Conservation (phyloP, 108 stramenopile genomes). For the Mayamaea pseudoterrestris region DNA sequence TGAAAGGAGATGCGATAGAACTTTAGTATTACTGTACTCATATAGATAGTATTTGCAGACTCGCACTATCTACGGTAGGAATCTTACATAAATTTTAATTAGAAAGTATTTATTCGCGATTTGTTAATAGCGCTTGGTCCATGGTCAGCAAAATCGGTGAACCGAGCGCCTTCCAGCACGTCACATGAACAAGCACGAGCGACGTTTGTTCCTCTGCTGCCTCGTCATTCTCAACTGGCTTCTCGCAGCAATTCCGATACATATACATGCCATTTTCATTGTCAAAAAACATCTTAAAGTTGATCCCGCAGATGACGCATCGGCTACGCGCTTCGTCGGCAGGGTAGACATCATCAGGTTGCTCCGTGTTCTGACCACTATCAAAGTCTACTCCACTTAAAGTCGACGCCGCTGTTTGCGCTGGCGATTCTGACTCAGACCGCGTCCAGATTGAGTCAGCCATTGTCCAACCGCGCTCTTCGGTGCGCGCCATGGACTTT, state of each 20-base stretch:
- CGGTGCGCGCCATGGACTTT: conserved; percentile 59
- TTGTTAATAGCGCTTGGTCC: conserved; percentile 67
- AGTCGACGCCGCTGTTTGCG: conserved; percentile 2
- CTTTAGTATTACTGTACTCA: too few relatives aligned
- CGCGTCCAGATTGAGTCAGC: conserved; percentile 32
- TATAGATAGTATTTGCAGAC: background rate
- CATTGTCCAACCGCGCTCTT: conserved; percentile 78
- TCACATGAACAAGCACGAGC: conserved; percentile 54
- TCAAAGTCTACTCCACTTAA: conserved; percentile 13
- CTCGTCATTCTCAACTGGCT: conserved; percentile 55
- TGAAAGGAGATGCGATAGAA: too few relatives aligned
- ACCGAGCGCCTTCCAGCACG: conserved; percentile 67
- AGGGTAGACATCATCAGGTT: conserved; percentile 11
- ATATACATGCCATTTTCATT: conserved; percentile 83
- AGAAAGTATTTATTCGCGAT: too few relatives aligned
- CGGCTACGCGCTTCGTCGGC: conserved; percentile 71
- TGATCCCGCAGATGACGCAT: conserved; percentile 75
- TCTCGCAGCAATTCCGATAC: conserved; percentile 73
- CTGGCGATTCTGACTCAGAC: conserved; percentile 1
- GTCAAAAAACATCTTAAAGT: conserved; percentile 82
- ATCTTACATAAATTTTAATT: too few relatives aligned
- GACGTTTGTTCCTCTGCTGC: conserved; percentile 46
- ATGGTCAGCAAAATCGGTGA: conserved; percentile 46
- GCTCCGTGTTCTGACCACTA: background rate
- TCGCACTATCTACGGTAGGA: too few relatives aligned